Base-by-base conservation (phyloP, 192 early-diverging fungal species). In the Geranomyces michiganensis region DNA sequence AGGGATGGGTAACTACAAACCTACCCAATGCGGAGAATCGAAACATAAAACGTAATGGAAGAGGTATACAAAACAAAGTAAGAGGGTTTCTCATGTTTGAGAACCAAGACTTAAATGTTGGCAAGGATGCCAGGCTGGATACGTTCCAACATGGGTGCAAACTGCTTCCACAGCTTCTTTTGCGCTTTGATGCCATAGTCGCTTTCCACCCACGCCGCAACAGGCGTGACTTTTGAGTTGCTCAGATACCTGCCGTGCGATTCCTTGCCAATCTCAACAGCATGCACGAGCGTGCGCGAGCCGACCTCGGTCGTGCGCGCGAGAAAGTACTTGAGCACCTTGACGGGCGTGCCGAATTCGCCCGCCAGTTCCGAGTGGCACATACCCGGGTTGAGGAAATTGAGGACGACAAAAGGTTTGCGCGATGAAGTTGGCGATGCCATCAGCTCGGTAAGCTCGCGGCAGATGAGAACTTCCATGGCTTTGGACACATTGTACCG, bases 401-500 rank as follows among this genome's bases (percentile, higher is more conserved):
- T 69, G 67, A 69, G 19, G 21, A 63, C 22, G 27, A 69, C 67
- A 10, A 41, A 41, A 4, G n/a, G 60, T 24, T 15, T 21, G 36
- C 19, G 19, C 8, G 15, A 26, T 7, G 17, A 17, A 7, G n/a
- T 15, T 3, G 64, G 47, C n/a, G 31, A 24, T 1, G 60, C 59
- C 27, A 56, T 27, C n/a, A 43, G 22, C 19, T 27, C 59, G n/a
- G 59, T 56, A 21, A 69, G 36, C 27, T 56, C 59, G 27, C 67
- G 67, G 27, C n/a, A 62, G 13, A 63, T 45, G 67, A 69, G 31
- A 24, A 69, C 61, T 44, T 69, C 51, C 32, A 69, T 56, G 30
- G 31, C 22, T 33, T 69, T 69, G 1, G 67, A 69, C 5, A 69
- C 67, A 19, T 69, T 56, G 41, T 69, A 69, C 6, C 60, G n/a